Base-by-base conservation (phyloP, 805 yeast genomes). In the Debaryomyces tyrocola region DNA sequence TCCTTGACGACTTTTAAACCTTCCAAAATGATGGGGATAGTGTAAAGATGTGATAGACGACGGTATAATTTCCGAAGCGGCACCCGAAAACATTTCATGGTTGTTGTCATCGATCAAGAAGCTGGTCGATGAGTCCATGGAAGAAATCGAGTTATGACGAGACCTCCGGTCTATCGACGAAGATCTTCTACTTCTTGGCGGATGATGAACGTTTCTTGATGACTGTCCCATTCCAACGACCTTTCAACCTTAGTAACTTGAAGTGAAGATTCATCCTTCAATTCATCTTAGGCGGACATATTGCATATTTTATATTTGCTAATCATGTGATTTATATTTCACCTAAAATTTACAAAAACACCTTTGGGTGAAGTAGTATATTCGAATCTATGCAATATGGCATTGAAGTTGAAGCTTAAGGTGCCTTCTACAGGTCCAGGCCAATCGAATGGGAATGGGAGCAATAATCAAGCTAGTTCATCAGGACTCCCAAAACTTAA, bases 31-130 rank as follows among this genome's bases (percentile, higher is more conserved):
- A 58, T 82, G 86, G 18, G 82, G 82, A 53, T 84, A 87, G 57
- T 87, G 92, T 59, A 87, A 84, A 2, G 90, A 80, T 0, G 88
- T 80, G 50, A 87, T 83, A 1, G 92, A 85, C 15, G 90, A 82
- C 2, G 95, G 95, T 37, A 87, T 80, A 39, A 82, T 78, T 52
- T 84, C 89, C 2, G 87, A 79, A 0, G 87, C 85, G 1, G 87
- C 91, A 43, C 95, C 95, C 2, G 88, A 82, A 62, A 78, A 87
- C 70, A 85, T 81, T 61, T 87, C 95, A 15, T 80, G 74, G 56
- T 70, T 80, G 60, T 85, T 85, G 41, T 81, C 88, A 44, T 84
- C 87, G 20, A 66, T 48, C 15, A 67, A 56, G 21, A 49, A 50
- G 45, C 59, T 56, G 15, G 50, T 42, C 2, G 58, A 44, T 4